These are phyloP conservation scores for Cubamyces sp. DNA, from an alignment of 768 basidiomycete species.

Conservation along the genomic window DNA sequence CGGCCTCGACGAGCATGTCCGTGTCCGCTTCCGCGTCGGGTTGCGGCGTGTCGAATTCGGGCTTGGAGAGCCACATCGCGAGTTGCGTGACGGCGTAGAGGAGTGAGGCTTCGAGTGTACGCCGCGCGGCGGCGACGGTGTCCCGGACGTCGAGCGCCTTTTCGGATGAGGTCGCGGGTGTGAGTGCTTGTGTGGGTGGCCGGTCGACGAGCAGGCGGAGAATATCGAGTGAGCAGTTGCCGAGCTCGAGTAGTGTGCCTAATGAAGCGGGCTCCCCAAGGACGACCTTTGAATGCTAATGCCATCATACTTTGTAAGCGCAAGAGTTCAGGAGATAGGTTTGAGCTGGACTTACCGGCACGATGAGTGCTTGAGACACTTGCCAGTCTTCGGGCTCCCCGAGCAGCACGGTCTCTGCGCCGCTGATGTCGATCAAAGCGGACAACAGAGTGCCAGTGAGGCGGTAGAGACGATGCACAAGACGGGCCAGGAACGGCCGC, in stretches of 20 bases:
- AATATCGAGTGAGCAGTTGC: slow-evolving; percentile 75
- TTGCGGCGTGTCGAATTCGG: slow-evolving; percentile 60
- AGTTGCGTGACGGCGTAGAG: slow-evolving; percentile 79
- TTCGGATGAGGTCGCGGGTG: slow-evolving; percentile 42
- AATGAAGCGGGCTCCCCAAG: slow-evolving; percentile 81
- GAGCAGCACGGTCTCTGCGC: slow-evolving; percentile 68
- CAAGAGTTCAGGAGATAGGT: neutral
- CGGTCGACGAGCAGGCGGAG: slow-evolving; percentile 67
- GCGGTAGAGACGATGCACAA: slow-evolving; percentile 73
- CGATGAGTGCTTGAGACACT: slow-evolving; percentile 63
- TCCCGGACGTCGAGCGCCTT: slow-evolving; percentile 56
- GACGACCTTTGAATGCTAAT: slow-evolving; percentile 83
- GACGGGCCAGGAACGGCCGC: slow-evolving; percentile 70
- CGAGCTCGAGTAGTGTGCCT: slow-evolving; percentile 86
- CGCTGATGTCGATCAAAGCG: slow-evolving; percentile 71
- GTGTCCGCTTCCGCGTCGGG: slow-evolving; percentile 54
- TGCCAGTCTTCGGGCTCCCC: slow-evolving; percentile 75
- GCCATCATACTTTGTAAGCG: slow-evolving; percentile 15
- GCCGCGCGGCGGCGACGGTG: slow-evolving; percentile 58
- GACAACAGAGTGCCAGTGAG: slow-evolving; percentile 71
- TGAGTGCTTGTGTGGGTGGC: slow-evolving; percentile 60
- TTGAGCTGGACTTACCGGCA: slow-evolving; percentile 59
- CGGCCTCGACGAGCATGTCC: slow-evolving; percentile 30
- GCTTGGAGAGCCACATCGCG: slow-evolving; percentile 76
- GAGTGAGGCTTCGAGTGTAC: slow-evolving; percentile 68